Conservation (phyloP, 495 filamentous ascomycete genomes). For the Podospora didyma region DNA sequence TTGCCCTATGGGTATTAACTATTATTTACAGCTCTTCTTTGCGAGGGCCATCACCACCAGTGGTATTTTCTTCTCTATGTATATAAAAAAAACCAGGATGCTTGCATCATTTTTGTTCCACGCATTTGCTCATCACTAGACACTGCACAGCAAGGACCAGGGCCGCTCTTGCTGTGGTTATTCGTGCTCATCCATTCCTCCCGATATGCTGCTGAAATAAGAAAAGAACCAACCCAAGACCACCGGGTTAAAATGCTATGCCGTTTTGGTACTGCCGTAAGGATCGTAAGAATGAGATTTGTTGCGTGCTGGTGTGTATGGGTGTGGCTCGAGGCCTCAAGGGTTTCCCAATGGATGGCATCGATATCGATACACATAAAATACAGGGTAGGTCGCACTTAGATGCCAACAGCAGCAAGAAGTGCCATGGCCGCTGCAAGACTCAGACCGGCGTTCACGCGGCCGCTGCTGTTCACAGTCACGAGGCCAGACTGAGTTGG, state of each 20-base stretch:
- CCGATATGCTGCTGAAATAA: constrained; percentile 1
- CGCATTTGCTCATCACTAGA: neutral
- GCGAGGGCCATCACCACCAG: neutral
- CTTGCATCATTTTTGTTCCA: neutral
- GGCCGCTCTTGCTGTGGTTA: neutral
- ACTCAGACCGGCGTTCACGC: constrained; percentile 35
- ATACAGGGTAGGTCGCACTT: constrained; percentile 11
- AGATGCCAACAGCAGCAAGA: constrained; percentile 34
- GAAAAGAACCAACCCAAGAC: constrained; percentile 1
- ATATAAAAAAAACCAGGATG: neutral
- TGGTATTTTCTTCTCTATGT: neutral
- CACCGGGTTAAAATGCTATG: constrained; percentile 5
- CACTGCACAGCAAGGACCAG: neutral
- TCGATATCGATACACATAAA: neutral
- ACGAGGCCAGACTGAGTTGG: constrained; percentile 23
- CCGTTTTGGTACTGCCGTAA: constrained; percentile 13
- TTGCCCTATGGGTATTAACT: constrained; percentile 14
- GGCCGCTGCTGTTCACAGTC: constrained; percentile 28
- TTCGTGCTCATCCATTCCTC: neutral
- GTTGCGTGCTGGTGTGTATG: neutral
- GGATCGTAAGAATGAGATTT: constrained; percentile 14
- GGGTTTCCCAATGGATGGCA: too few species aligned
- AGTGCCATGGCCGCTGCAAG: constrained; percentile 27
- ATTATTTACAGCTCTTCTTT: constrained; percentile 12
- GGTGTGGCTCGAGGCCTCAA: neutral